Evolutionary conservation across 139 green algal species (phyloP).

Genomic region (Deuterostichococcus epilithicus): DNA sequence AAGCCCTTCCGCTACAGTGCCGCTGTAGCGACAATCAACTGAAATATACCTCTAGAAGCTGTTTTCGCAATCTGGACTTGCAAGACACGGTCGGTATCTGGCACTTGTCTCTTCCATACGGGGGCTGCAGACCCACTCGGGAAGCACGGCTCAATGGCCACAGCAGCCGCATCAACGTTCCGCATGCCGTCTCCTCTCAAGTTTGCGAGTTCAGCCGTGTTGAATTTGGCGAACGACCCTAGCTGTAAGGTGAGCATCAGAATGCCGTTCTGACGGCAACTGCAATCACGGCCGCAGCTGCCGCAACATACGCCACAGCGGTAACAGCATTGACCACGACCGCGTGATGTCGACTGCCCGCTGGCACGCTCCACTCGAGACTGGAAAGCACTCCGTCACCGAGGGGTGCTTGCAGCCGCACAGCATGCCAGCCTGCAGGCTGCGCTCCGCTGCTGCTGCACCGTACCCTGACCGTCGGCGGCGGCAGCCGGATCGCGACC

Average conservation of each 20-base stretch:
- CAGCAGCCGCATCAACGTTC: no score
- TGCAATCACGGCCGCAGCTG: neutral
- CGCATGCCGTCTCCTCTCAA: no score
- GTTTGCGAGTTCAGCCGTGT: no score
- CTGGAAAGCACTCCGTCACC: neutral
- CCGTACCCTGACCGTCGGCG: neutral
- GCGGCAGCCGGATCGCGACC: neutral
- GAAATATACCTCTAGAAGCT: neutral
- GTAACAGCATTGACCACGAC: neutral
- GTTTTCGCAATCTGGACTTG: neutral
- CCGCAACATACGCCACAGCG: neutral
- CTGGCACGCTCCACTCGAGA: neutral
- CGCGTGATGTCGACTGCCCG: neutral
- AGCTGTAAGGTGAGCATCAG: neutral
- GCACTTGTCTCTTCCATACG: no score
- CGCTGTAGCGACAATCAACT: conserved; percentile 4
- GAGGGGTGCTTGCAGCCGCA: neutral
- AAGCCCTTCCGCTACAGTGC: conserved; percentile 3
- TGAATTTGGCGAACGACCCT: no score
- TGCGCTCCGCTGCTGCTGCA: neutral
- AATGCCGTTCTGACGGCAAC: neutral
- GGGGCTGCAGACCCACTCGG: no score
- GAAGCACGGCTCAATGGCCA: no score
- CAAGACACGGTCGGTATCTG: neutral
- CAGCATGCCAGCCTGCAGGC: neutral